Evolutionary conservation across 2,329 filamentous ascomycete genomes (phyloP), one percentile per base, ranked within the genome.

Genomic region (Apiospora malaysiana): DNA sequence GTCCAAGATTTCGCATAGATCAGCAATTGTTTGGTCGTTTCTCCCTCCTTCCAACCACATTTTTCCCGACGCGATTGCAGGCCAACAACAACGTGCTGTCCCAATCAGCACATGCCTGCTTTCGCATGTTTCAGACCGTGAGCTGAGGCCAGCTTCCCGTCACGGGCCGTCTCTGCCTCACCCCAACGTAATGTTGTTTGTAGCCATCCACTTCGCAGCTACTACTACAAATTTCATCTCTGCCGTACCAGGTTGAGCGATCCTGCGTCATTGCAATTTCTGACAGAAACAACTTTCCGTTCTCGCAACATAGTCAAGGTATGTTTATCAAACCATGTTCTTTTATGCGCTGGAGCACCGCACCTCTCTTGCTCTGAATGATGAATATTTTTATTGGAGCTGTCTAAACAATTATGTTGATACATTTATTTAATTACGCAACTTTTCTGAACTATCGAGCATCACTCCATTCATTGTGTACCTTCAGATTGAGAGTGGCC

Each of bases 311-410:
- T 2, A 37, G 16, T 18, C 27, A 40, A 63, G 56, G 56, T 63
- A 63, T 63, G 56, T 40, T n/a, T 56, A 18, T 56, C 27, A 9
- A 32, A n/a, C 21, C 32, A 40, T 21, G 32, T 40, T 63, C 27
- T 40, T 10, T n/a, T n/a, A 63, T 32, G 32, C 56, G 21, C 32
- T 63, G 56, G 18, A 63, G 27, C 56, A 40, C 43, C 27, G n/a
- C 42, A 27, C 21, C 56, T 68, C 56, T 68, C 16, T 63, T 23
- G 8, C 77, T 79, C 73, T 70, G 74, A 42, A 74, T 79, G 78
- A 80, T 87, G 85, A 87, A 86, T 85, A 83, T 76, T 75, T 77
- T 84, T 92, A 93, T 93, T 93, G 91, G 91, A 93, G 91, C 91
- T 93, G 91, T 93, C 91, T 90, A 83, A 87, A 82, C 88, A 88